Base-by-base conservation (phyloP, 768 basidiomycete genomes). In the Hygrocybe coccinea region DNA sequence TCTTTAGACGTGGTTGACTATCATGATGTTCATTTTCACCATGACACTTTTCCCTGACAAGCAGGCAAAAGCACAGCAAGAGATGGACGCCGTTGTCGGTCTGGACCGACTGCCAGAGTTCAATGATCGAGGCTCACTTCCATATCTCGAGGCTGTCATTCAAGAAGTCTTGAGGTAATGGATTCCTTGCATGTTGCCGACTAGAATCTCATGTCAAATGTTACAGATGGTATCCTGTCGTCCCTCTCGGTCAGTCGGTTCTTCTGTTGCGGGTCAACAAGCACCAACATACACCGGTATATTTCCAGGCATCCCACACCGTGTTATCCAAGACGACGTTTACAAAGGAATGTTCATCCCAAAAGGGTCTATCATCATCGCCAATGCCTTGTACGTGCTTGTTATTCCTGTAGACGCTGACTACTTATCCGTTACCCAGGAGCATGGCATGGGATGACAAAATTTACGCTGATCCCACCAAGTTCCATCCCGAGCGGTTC, bases 321-420 rank as follows among this genome's bases (percentile, higher is more conserved):
- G 61, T 22, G 58, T 56, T 10, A 61, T 61, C 33, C 62, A 65
- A 54, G 71, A 70, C 39, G 67, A 67, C 44, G 39, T 62, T 24
- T 70, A 69, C 29, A 56, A 70, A 5, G 74, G 73, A 5, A 72
- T 73, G 60, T 71, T 65, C 39, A 71, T 78, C 12, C 71, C 70
- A 6, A 65, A 65, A 54, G 71, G 70, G 1, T 64, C 72, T 5
- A 36, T 65, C 15, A 50, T 70, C 33, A 56, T 72, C 14, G 60
- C 64, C 2, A 72, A 72, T 48, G 52, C 54, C 11, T 47, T 58
- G 67, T 66, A 15, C 19, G 46, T 47, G 19, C 46, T 7, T 29
- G 15, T 22, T 6, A 25, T 47, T 22, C 17, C 14, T 19, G 25
- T 19, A 19, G 39, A 41, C 46, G 25, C 46, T 47, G 17, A 47